Conservation (phyloP, 2,329 filamentous ascomycete genomes). For the Diplodia scrobiculata region DNA sequence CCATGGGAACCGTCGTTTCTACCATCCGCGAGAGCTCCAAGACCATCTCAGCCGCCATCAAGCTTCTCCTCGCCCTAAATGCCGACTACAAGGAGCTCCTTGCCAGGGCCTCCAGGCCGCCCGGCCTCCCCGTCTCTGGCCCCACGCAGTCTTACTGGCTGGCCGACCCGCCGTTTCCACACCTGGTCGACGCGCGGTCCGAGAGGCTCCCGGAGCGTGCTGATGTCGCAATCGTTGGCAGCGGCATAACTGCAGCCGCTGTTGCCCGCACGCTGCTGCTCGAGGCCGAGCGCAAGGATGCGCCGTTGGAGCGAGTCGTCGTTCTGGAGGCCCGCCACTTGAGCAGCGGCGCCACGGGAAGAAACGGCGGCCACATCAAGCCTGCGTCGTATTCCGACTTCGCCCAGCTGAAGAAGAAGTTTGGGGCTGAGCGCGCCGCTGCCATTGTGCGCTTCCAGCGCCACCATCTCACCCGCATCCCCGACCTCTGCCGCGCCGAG, state of each 20-base stretch:
- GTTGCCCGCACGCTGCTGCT: constrained; percentile 63
- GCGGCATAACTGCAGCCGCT: constrained; percentile 66
- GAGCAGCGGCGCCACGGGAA: constrained; percentile 57
- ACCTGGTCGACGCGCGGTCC: constrained; percentile 12
- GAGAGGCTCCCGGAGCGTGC: constrained; percentile 34
- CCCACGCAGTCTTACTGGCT: constrained; percentile 46
- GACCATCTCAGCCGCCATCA: constrained; percentile 1
- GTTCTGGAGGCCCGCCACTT: constrained; percentile 54
- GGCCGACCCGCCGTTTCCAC: constrained; percentile 34
- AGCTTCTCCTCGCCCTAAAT: background rate
- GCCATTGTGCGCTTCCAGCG: constrained; percentile 33
- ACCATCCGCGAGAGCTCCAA: background rate
- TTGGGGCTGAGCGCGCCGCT: constrained; percentile 35
- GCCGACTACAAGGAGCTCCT: constrained; percentile 4
- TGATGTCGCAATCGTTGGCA: constrained; percentile 61
- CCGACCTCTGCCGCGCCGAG: constrained; percentile 15
- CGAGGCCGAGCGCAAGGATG: constrained; percentile 13
- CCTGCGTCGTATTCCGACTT: constrained; percentile 45
- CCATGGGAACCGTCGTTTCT: background rate
- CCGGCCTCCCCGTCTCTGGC: constrained; percentile 32
- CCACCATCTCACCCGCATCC: constrained; percentile 9
- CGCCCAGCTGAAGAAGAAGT: constrained; percentile 32
- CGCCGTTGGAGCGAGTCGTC: background rate
- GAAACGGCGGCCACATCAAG: constrained; percentile 57
- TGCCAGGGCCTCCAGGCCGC: background rate